Percentiles rank a stretch among this genome's conserved stretches.
These are phyloP conservation scores for Balansia obtecta DNA, from an alignment of 2,329 filamentous ascomycete genomes.

Conservation along the genomic window DNA sequence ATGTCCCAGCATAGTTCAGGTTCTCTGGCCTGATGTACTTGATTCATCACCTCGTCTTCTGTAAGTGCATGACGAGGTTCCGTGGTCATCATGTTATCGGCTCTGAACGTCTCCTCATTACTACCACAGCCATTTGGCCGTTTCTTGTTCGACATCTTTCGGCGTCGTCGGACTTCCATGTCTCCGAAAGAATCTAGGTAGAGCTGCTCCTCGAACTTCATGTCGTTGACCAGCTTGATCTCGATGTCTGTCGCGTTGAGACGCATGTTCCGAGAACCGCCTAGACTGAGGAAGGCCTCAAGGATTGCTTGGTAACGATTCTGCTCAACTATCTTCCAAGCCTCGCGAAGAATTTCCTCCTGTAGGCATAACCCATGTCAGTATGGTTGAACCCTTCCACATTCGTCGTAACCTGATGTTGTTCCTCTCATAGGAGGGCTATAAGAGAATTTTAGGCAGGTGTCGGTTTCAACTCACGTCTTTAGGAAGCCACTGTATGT, in stretches of 20 bases:
- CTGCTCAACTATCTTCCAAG: slow-evolving; percentile 28
- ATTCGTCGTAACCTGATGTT: background rate
- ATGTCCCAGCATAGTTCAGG: slow-evolving; percentile 16
- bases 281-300: slow-evolving; percentile 33
- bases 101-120: slow-evolving; percentile 20
- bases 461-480: slow-evolving; percentile 31
- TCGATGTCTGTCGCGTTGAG: slow-evolving; percentile 39
- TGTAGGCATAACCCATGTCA: slow-evolving; percentile 10
- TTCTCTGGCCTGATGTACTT: slow-evolving; percentile 14
- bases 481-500: slow-evolving; percentile 32
- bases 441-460: background rate
- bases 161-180: slow-evolving; percentile 25
- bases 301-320: slow-evolving; percentile 30
- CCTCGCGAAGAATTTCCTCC: slow-evolving; percentile 28
- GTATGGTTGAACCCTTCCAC: background rate
- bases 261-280: slow-evolving; percentile 34
- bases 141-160: slow-evolving; percentile 23
- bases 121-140: slow-evolving; percentile 11
- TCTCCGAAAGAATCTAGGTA: slow-evolving; percentile 27
- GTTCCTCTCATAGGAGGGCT: background rate
- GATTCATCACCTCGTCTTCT: slow-evolving; percentile 24
- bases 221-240: slow-evolving; percentile 33
- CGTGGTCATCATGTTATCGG: slow-evolving; percentile 28
- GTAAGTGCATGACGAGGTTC: slow-evolving; percentile 22
- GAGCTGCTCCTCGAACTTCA: slow-evolving; percentile 25